Evolutionary conservation across 2,329 filamentous ascomycete genomes (phyloP).

Genomic region (Penicillium griseofulvum): DNA sequence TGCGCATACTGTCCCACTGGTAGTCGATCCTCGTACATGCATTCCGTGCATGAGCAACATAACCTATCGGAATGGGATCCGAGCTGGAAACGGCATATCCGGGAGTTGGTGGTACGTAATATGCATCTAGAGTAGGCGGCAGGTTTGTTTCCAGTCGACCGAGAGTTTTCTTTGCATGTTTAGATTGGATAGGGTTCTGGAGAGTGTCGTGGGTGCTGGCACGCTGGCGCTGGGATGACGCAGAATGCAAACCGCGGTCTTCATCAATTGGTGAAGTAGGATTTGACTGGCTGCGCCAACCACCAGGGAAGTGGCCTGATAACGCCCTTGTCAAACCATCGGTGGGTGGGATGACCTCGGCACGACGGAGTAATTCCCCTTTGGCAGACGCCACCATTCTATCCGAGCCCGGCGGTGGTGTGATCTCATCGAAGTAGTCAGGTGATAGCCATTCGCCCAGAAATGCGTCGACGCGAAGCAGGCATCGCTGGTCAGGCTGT

Average conservation of each 20-base stretch:
- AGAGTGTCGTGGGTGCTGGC: slow-evolving; percentile 47
- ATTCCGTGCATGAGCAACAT: slow-evolving; percentile 86
- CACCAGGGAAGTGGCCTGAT: slow-evolving; percentile 53
- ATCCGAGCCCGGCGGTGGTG: slow-evolving; percentile 77
- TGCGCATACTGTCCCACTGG: slow-evolving; percentile 89
- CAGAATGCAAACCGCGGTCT: slow-evolving; percentile 18
- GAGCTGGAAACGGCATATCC: slow-evolving; percentile 78
- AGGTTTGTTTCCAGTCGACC: slow-evolving; percentile 35
- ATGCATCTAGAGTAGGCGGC: slow-evolving; percentile 31
- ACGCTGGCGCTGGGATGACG: slow-evolving; percentile 39
- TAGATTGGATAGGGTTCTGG: slow-evolving; percentile 23
- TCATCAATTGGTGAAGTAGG: slow-evolving; percentile 24
- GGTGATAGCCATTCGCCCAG: slow-evolving; percentile 93
- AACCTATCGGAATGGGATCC: slow-evolving; percentile 80
- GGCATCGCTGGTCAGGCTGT: slow-evolving; percentile 20
- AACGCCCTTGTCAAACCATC: slow-evolving; percentile 38
- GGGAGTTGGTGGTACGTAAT: slow-evolving; percentile 74
- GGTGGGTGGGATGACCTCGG: slow-evolving; percentile 58
- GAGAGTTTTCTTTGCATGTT: slow-evolving; percentile 22
- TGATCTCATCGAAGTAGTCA: slow-evolving; percentile 90
- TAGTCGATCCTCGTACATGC: slow-evolving; percentile 85
- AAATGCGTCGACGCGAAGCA: slow-evolving; percentile 81
- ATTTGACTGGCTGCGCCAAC: slow-evolving; percentile 50
- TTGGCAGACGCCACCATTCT: slow-evolving; percentile 89
- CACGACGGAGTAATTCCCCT: slow-evolving; percentile 74